These are phyloP conservation scores for Goffeauzyma gilvescens DNA, from an alignment of 768 basidiomycete species.

Conservation along the genomic window DNA sequence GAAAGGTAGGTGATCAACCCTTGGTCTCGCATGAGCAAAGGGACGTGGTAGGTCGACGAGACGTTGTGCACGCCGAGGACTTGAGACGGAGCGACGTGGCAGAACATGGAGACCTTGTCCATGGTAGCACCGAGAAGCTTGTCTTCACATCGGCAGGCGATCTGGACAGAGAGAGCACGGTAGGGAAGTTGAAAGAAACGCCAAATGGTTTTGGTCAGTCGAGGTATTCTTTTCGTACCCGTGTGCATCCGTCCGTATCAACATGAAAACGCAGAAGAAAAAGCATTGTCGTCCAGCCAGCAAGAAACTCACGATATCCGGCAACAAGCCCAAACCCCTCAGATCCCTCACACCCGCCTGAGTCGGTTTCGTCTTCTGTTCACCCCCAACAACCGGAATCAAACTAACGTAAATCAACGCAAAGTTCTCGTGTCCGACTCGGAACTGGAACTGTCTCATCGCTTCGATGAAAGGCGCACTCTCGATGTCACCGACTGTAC, in stretches of 20 bases:
- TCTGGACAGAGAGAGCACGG: conserved; percentile 37
- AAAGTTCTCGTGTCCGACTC: conserved; percentile 89
- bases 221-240: too few species aligned
- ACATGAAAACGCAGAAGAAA: background rate
- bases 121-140: conserved; percentile 71
- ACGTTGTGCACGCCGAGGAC: conserved; percentile 94
- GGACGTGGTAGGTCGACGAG: conserved; percentile 90
- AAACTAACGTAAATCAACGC: conserved; percentile 91
- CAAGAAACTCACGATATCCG: conserved; percentile 56
- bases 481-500: conserved; percentile 96
- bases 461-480: conserved; percentile 96
- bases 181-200: background rate
- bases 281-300: background rate
- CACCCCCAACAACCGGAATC: conserved; percentile 95
- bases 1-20: conserved; percentile 72
- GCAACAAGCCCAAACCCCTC: conserved; percentile 74
- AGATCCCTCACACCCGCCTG: conserved; percentile 90
- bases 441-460: conserved; percentile 99
- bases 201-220: too few species aligned
- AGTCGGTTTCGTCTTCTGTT: conserved; percentile 98
- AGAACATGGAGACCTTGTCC: conserved; percentile 97
- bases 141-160: conserved; percentile 75
- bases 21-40: conserved; percentile 73
- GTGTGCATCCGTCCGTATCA: too few species aligned
- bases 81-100: conserved; percentile 66